phyloP scores from a whole-genome alignment of 1,139 yeast species.

The Lodderomyces elongisporus region DNA sequence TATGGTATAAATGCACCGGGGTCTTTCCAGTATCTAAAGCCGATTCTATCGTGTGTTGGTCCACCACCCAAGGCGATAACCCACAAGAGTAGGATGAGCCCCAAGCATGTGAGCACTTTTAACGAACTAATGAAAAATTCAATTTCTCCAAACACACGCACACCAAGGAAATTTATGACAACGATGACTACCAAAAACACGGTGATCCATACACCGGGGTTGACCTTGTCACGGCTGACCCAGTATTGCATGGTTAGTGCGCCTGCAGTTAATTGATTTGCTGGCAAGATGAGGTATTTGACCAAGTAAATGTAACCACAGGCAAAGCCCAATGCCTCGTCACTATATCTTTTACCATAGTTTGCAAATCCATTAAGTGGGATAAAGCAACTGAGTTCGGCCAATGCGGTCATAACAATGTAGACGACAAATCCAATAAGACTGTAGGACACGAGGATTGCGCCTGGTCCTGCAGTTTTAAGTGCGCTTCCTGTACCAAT shows the following conservation, averaged over 20 bases:
- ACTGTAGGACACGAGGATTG: slow-evolving; percentile 56
- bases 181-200: slow-evolving; percentile 44
- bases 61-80: slow-evolving; percentile 54
- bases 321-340: slow-evolving; percentile 69
- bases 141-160: slow-evolving; percentile 58
- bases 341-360: slow-evolving; percentile 63
- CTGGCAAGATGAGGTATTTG: slow-evolving; percentile 56
- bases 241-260: slow-evolving; percentile 59
- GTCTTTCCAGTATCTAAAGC: slow-evolving; percentile 61
- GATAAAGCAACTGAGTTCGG: slow-evolving; percentile 70
- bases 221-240: slow-evolving; percentile 42
- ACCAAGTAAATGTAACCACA: slow-evolving; percentile 61
- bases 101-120: slow-evolving; percentile 54
- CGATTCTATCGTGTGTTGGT: slow-evolving; percentile 57
- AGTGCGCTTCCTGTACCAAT: slow-evolving; percentile 69
- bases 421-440: slow-evolving; percentile 61
- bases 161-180: slow-evolving; percentile 57
- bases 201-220: slow-evolving; percentile 60
- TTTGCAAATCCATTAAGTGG: slow-evolving; percentile 73
- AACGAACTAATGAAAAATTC: slow-evolving; percentile 63
- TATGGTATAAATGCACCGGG: slow-evolving; percentile 60
- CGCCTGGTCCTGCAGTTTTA: slow-evolving; percentile 63
- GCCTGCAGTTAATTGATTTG: slow-evolving; percentile 59
- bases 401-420: slow-evolving; percentile 66
- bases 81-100: slow-evolving; percentile 46